A percentile compares a stretch with the other conserved stretches of the same genome.
These are phyloP conservation scores for Daphne laureola DNA, from an alignment of 441 rosid genomes.

Conservation along the genomic window DNA sequence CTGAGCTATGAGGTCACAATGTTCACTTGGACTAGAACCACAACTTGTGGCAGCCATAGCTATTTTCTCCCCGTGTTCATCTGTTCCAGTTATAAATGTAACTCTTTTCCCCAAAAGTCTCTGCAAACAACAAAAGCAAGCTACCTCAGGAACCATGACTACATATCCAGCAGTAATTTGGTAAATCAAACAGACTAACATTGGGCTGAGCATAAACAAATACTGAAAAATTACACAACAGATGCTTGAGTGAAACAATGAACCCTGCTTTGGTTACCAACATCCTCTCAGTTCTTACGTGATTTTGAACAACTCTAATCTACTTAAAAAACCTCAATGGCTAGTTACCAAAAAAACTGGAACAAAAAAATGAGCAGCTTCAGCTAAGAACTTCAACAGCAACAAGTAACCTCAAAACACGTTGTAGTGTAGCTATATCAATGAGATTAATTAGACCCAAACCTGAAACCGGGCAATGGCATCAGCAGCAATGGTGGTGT, in stretches of 20 bases:
- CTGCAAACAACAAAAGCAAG: constrained; percentile 27
- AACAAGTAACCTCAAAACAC: background rate
- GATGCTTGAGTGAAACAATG: no score
- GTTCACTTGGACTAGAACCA: constrained; percentile 70
- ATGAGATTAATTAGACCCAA: background rate
- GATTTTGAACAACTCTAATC: no score
- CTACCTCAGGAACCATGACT: no score
- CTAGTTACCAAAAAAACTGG: background rate
- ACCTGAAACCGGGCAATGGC: constrained; percentile 93
- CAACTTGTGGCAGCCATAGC: constrained; percentile 64
- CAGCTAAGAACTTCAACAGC: background rate
- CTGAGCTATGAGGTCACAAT: constrained; percentile 76
- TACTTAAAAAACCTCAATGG: no score
- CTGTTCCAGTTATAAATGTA: constrained; percentile 82
- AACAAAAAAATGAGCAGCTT: background rate
- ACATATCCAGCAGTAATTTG: no score
- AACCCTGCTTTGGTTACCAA: no score
- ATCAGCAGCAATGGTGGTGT: constrained; percentile 94
- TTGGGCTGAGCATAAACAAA: no score
- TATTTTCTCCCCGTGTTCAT: constrained; percentile 96
- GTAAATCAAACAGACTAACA: no score
- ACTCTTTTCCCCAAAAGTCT: constrained; percentile 83
- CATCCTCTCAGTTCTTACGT: no score
- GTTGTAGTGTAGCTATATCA: no score
- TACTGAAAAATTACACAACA: no score